phyloP scores from a whole-genome alignment of 768 basidiomycete species.

The Auriscalpium orientale region DNA sequence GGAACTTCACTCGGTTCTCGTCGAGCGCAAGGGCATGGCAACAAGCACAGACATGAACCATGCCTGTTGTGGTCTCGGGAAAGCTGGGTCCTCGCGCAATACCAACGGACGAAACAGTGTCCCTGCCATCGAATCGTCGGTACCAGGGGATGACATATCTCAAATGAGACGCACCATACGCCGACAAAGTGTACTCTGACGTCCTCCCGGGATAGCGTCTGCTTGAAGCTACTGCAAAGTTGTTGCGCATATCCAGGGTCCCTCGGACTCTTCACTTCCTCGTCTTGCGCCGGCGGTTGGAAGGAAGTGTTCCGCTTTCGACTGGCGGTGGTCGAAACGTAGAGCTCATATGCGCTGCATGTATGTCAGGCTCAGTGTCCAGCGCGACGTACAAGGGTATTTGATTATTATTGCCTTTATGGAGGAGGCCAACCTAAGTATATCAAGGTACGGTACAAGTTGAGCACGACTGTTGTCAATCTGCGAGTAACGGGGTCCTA shows the following conservation, averaged over 20 bases:
- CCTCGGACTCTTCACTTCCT: too few relatives aligned
- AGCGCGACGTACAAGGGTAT: constrained; percentile 32
- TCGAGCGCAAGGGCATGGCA: constrained; percentile 41
- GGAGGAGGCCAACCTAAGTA: constrained; percentile 39
- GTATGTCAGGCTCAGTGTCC: too few relatives aligned
- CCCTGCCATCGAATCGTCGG: constrained; percentile 22
- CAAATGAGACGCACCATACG: constrained; percentile 27
- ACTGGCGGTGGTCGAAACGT: neutral
- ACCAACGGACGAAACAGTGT: constrained; percentile 40
- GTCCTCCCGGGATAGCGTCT: too few relatives aligned
- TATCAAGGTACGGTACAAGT: too few relatives aligned
- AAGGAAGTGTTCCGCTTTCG: too few relatives aligned
- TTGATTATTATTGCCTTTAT: constrained; percentile 32
- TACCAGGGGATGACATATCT: neutral
- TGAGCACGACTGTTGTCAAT: neutral
- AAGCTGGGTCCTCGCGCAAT: constrained; percentile 23
- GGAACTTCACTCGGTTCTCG: constrained; percentile 39
- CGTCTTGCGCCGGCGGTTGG: too few relatives aligned
- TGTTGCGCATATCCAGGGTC: too few relatives aligned
- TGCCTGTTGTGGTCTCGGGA: constrained; percentile 24
- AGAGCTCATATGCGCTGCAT: constrained; percentile 33
- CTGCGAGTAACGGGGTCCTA: too few relatives aligned
- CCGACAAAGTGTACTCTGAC: constrained; percentile 36
- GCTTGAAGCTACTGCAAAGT: too few relatives aligned
- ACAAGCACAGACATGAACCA: constrained; percentile 27